phyloP scores from a whole-genome alignment of 2,329 filamentous ascomycete genomes.

The Podosphaera leucotricha region DNA sequence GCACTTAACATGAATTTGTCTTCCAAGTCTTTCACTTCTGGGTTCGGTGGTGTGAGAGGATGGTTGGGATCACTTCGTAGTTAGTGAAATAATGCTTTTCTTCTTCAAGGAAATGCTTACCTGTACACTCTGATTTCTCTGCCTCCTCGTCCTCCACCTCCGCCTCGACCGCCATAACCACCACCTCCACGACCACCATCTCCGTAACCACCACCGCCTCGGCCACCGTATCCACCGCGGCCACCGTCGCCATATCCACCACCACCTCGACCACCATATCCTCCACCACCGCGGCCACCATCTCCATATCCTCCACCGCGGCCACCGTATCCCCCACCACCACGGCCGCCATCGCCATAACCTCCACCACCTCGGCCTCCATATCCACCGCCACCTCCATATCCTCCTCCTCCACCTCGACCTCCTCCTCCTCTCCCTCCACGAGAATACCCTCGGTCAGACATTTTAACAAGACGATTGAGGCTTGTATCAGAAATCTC shows the following conservation, averaged over 20 bases:
- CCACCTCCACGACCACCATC: constrained; percentile 14
- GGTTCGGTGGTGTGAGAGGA: constrained; percentile 8
- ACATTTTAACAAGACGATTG: neutral
- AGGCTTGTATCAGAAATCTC: neutral
- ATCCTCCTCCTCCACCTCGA: neutral
- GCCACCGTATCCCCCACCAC: constrained; percentile 12
- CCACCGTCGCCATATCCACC: constrained; percentile 6
- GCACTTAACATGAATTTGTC: constrained; percentile 11
- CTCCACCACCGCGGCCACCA: neutral
- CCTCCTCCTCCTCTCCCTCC: neutral
- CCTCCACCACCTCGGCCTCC: constrained; percentile 2
- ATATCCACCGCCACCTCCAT: constrained; percentile 1
- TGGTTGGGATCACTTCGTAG: constrained; percentile 8
- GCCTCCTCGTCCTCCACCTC: constrained; percentile 12
- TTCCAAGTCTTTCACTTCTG: constrained; percentile 12
- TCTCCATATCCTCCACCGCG: neutral
- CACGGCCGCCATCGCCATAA: constrained; percentile 7
- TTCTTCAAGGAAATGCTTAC: constrained; percentile 5
- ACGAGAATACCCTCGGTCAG: neutral
- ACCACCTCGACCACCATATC: constrained; percentile 2
- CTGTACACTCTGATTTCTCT: constrained; percentile 8
- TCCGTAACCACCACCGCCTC: constrained; percentile 6
- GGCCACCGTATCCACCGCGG: constrained; percentile 10
- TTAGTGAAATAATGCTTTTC: neutral
- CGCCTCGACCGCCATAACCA: constrained; percentile 12